Evolutionary conservation across 306 rosid species (phyloP), one percentile per base, ranked within the genome.

Genomic region (Sesbania bispinosa): DNA sequence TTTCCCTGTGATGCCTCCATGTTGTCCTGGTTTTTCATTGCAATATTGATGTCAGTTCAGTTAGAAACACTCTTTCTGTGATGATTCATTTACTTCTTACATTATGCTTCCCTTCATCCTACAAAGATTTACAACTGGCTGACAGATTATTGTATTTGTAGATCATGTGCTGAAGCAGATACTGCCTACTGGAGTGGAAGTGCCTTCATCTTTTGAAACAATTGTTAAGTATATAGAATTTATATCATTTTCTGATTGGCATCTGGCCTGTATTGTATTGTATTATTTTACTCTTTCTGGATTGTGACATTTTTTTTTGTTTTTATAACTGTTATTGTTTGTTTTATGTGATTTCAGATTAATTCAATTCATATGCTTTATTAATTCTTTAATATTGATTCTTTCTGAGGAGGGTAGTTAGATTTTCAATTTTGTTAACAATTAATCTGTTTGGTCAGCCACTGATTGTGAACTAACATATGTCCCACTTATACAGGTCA

Each of bases 141-240:
- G 47, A 62, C 19, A 9, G 42, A 43, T 54, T 81, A 2, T 53
- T 71, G 19, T 80, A 57, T 68, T 71, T 79, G 64, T 81, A 94
- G 98, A 94, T 81, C 89, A 94, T 50, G 83, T 89, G 50, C 82
- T 94, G 86, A 94, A 94, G 83, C 95, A 90, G 80, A 87, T 90
- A 77, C 84, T 94, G 48, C 96, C 97, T 61, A 65, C 80, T 6
- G 91, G 92, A 80, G 81, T 83, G 16, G 98, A 94, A 80, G 93
- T 89, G 63, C 98, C 98, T 35, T 90, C 97, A 15, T 94, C 98
- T 11, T 94, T 94, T 76, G 98, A 94, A 77, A 90, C 98, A 50
- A 82, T 94, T 80, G 98, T 86, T 94, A 89, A 87, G 92, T 85
- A 83, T 75, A 84, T 80, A 69, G 33, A 50, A 38, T 69, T 77